phyloP scores from a whole-genome alignment of 257 asterid genomes.

The Henckelia pumila region DNA sequence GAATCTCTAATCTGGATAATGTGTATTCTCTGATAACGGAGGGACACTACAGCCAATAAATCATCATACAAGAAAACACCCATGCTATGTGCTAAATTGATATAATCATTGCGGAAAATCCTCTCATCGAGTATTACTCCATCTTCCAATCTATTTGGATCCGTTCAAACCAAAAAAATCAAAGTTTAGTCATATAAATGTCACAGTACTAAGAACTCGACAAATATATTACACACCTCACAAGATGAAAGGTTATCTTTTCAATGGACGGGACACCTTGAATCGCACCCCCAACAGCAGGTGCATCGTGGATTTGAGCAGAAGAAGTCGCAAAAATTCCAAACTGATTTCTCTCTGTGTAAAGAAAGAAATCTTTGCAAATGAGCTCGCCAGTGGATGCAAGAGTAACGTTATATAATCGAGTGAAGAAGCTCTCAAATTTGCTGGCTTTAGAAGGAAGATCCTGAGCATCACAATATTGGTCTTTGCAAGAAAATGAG shows the following conservation, averaged over 20 bases:
- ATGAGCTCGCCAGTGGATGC: conserved; percentile 85
- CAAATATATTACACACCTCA: conserved; percentile 58
- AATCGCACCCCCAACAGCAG: conserved; percentile 86
- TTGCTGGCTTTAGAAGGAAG: conserved; percentile 83
- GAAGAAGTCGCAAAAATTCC: conserved; percentile 96
- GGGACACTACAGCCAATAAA: conserved; percentile 87
- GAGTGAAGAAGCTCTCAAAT: conserved; percentile 88
- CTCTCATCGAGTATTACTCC: conserved; percentile 85
- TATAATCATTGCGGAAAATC: conserved; percentile 82
- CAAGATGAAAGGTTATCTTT: conserved; percentile 85
- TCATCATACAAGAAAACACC: conserved; percentile 96
- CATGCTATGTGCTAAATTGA: conserved; percentile 79
- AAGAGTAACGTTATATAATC: conserved; percentile 64
- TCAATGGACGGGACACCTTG: conserved; percentile 89
- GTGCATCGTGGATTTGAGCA: conserved; percentile 78
- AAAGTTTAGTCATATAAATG: conserved; percentile 3
- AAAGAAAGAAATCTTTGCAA: conserved; percentile 94
- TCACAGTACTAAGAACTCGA: conserved; percentile 16
- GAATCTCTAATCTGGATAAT: conserved; percentile 93
- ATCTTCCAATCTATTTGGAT: conserved; percentile 70
- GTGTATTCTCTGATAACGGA: conserved; percentile 92
- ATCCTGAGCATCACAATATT: conserved; percentile 53
- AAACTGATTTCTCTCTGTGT: conserved; percentile 60
- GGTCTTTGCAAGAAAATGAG: conserved; percentile 74
- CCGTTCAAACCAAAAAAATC: conserved; percentile 22